Evolutionary conservation across 306 rosid genomes (phyloP), one percentile per base, ranked within the genome.

Genomic region (Castanea crenata): DNA sequence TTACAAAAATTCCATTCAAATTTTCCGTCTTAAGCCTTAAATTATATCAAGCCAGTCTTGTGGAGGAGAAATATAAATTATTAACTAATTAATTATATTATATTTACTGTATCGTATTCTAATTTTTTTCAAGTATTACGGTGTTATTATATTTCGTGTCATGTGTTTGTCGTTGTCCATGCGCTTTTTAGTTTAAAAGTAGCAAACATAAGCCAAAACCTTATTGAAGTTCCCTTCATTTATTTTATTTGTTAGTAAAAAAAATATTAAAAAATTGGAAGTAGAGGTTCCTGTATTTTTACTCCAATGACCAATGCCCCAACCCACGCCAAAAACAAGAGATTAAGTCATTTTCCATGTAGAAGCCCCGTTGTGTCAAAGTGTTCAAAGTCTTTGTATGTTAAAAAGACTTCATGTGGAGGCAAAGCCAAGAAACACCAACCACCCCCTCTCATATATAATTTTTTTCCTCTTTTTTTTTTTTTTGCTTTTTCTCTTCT

Each of bases 361-460:
- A 85, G 87, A 86, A 89, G 81, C 83, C 74, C 78, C 78, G 89
- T 88, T 87, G 78, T 88, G 85, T 92, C 95, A 87, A 67, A 85
- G 59, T 49, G 54, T 82, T 84, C 87, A 73, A 84, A 84, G 80
- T 87, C 89, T 76, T 61, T 78, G 67, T 55, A 34, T 81, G 75
- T 73, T 74, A 59, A 76, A 69, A 80, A 88, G 74, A 78, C 87
- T 82, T 93, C 91, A 79, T 89, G 88, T 88, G 93, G 85, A 86
- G 93, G 98, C 98, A 93, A 93, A 90, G 92, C 87, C 92, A 91
- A 92, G 91, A 83, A 83, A 74, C 92, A 90, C 95, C 92, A 84
- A 88, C 87, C 89, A 82, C 76, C 51, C 34, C 64, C 69, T 57
- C 56, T n/a, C 55, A 54, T 21, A 55, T 69, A 56, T 72, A 21